A percentile compares a stretch with the other conserved stretches of the same genome.
Conservation (phyloP, 257 asterid genomes). For the Capsicum baccatum region DNA sequence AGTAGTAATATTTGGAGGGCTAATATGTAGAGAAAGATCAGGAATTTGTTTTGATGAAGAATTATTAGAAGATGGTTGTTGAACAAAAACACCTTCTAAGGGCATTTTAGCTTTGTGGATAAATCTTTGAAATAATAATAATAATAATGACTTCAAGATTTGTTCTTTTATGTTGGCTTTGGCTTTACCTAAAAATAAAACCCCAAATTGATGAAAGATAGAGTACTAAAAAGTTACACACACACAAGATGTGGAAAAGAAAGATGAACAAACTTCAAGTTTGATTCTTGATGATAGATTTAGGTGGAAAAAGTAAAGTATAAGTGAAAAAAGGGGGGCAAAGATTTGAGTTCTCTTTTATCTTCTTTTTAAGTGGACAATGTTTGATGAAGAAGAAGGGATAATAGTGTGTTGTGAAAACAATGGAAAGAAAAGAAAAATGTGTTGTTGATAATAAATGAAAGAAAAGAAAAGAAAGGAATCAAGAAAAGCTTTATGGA, state of each 20-base stretch:
- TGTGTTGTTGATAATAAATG: slow-evolving; percentile 5
- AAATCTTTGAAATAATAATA: background rate
- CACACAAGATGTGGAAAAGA: slow-evolving; percentile 9
- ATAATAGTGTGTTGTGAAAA: slow-evolving; percentile 27
- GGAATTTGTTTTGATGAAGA: slow-evolving; percentile 25
- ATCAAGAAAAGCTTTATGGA: slow-evolving; percentile 37
- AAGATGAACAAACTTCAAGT: slow-evolving; percentile 29
- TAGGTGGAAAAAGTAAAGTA: background rate
- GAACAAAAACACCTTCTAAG: slow-evolving; percentile 33
- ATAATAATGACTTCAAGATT: background rate
- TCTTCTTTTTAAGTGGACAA: slow-evolving; percentile 27
- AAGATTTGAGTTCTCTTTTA: slow-evolving; percentile 24
- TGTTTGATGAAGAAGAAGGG: slow-evolving; percentile 3
- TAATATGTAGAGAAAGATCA: slow-evolving; percentile 37
- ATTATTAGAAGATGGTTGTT: slow-evolving; percentile 26
- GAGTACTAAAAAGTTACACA: background rate
- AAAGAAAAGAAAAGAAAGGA: slow-evolving; percentile 15
- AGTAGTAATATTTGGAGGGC: slow-evolving; percentile 27
- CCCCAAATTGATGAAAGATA: slow-evolving; percentile 2
- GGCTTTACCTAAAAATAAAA: background rate
- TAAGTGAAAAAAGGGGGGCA: slow-evolving; percentile 9
- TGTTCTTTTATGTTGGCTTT: background rate
- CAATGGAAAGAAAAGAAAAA: background rate
- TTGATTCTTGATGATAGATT: slow-evolving; percentile 30
- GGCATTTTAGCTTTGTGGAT: slow-evolving; percentile 27